Conservation (phyloP, 495 filamentous ascomycete species). For the Daldinia caldariorum region DNA sequence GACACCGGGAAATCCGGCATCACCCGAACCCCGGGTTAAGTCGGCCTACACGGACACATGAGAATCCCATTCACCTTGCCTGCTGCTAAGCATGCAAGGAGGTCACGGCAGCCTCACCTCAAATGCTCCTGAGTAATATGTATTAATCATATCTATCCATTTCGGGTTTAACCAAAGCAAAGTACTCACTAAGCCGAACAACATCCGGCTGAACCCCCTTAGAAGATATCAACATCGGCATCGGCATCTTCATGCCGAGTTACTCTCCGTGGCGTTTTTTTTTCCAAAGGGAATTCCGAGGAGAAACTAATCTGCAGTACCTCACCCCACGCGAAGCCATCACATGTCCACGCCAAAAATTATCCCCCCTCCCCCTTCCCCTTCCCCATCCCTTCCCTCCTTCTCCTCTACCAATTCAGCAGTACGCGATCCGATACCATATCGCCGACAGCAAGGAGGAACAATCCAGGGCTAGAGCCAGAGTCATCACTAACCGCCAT, state of each 20-base stretch:
- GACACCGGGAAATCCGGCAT: constrained; percentile 21
- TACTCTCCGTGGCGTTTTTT: background rate
- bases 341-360: background rate
- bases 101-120: background rate
- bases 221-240: background rate
- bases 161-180: no score
- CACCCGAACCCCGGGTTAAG: constrained; percentile 36
- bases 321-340: background rate
- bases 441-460: background rate
- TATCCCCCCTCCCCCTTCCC: background rate
- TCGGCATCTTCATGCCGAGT: background rate
- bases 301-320: background rate
- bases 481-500: constrained; percentile 20
- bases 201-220: background rate
- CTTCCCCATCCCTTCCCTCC: background rate
- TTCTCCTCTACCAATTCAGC: constrained; percentile 12
- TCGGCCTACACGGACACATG: constrained; percentile 19
- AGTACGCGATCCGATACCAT: background rate
- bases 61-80: background rate
- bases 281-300: background rate
- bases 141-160: background rate
- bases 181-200: background rate
- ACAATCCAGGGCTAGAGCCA: constrained; percentile 6
- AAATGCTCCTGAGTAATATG: background rate
- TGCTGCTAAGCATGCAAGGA: background rate